Conservation (phyloP, 805 yeast genomes). For the Suhomyces vadensis region DNA sequence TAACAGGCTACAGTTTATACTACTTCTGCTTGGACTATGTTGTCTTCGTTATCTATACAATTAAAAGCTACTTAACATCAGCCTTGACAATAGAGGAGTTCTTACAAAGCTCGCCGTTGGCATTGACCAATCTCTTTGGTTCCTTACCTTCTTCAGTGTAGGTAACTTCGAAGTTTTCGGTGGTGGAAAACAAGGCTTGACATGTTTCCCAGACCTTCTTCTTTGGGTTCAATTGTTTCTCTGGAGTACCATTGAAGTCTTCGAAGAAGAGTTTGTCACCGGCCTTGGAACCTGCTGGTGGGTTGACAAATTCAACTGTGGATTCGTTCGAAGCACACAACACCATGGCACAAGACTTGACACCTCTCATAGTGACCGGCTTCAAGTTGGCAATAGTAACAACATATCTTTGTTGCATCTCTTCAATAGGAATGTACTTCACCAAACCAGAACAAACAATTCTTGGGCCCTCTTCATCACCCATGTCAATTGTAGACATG, state of each 20-base stretch:
- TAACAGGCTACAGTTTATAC: no score
- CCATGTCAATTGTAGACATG: constrained; percentile 94
- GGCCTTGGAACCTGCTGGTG: constrained; percentile 88
- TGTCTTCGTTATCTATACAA: background rate
- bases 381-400: constrained; percentile 93
- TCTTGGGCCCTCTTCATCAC: constrained; percentile 96
- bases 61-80: constrained; percentile 60
- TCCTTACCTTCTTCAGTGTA: constrained; percentile 80
- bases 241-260: constrained; percentile 86
- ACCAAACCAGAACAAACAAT: constrained; percentile 98
- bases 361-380: constrained; percentile 98
- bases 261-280: constrained; percentile 97
- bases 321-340: constrained; percentile 82
- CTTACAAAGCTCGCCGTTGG: constrained; percentile 75
- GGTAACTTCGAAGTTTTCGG: constrained; percentile 70
- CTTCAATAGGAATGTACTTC: constrained; percentile 84
- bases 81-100: constrained; percentile 74
- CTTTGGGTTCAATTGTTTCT: constrained; percentile 92
- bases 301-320: constrained; percentile 87
- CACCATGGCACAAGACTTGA: constrained; percentile 95
- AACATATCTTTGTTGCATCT: constrained; percentile 91
- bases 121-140: constrained; percentile 71
- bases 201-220: constrained; percentile 96
- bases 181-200: constrained; percentile 89
- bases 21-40: no score